A percentile compares a stretch with the other conserved stretches of the same genome.
These are phyloP conservation scores for Aspergillus uvarum DNA, from an alignment of 2,329 filamentous ascomycete species.

Conservation along the genomic window DNA sequence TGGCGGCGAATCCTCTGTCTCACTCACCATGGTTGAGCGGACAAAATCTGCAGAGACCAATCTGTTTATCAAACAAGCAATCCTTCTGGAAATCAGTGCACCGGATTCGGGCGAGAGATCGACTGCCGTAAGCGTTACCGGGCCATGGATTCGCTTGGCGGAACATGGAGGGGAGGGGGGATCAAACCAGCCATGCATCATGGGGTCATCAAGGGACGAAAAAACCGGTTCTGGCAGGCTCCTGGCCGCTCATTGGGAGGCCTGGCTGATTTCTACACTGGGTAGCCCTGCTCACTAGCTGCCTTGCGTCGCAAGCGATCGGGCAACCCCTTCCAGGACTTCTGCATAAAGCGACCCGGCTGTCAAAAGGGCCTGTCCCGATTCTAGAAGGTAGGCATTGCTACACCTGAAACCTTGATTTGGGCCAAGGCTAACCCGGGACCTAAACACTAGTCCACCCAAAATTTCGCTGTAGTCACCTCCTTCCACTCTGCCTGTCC, in stretches of 20 bases:
- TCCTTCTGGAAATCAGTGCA: not conserved
- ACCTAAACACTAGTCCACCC: not conserved
- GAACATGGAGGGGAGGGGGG: not conserved
- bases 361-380: not conserved
- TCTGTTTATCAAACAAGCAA: not conserved
- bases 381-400: slow-evolving; percentile 7
- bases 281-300: not conserved
- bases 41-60: not conserved
- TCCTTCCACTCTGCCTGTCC: not conserved
- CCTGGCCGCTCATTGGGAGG: not conserved
- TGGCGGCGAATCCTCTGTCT: not conserved
- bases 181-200: slow-evolving; percentile 3
- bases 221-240: slow-evolving; percentile 6
- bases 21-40: not conserved
- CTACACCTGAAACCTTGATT: slow-evolving; percentile 3
- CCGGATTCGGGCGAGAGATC: not conserved
- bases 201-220: slow-evolving; percentile 5
- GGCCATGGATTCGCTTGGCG: not conserved
- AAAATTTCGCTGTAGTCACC: not conserved
- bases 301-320: slow-evolving; percentile 1
- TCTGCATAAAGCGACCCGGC: not conserved
- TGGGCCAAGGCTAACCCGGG: not conserved
- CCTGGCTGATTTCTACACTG: not conserved
- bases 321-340: not conserved
- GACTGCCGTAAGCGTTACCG: not conserved